A percentile compares a stretch with the other conserved stretches of the same genome.
These are phyloP conservation scores for Bauhinia variegata DNA, from an alignment of 306 rosid species.

Conservation along the genomic window DNA sequence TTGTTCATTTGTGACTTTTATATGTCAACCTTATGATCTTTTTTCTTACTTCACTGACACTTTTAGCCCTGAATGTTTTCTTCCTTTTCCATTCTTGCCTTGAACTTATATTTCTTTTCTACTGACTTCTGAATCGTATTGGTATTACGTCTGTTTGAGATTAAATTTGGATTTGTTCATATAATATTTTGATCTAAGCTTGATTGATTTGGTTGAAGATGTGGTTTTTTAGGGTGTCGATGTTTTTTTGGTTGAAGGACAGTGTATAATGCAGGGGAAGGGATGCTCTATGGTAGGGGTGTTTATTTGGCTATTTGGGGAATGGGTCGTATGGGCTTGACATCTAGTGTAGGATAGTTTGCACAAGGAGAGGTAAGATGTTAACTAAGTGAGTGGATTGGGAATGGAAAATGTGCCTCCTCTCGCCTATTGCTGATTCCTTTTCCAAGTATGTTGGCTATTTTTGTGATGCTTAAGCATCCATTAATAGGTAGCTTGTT, in stretches of 20 bases:
- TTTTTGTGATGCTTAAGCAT: background rate
- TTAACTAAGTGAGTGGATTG: too few species aligned
- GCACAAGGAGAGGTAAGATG: background rate
- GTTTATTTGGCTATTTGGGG: background rate
- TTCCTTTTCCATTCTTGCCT: background rate
- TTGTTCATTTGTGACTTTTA: background rate
- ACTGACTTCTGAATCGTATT: background rate
- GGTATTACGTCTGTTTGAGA: background rate
- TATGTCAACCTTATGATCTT: background rate
- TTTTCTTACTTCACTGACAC: background rate
- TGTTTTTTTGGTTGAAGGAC: conserved; percentile 6
- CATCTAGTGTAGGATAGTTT: background rate
- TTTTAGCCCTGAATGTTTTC: background rate
- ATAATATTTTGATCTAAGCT: background rate
- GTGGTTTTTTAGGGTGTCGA: background rate
- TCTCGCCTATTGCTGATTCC: background rate
- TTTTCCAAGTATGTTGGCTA: background rate
- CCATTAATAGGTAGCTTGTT: background rate
- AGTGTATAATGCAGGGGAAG: background rate
- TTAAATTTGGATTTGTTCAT: background rate
- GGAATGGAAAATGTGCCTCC: background rate
- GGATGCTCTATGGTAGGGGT: background rate
- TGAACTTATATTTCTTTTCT: background rate
- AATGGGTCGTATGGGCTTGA: background rate
- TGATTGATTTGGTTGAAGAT: background rate